phyloP scores from a whole-genome alignment of 192 early-diverging fungal species.

The Paraglomus brasilianum region DNA sequence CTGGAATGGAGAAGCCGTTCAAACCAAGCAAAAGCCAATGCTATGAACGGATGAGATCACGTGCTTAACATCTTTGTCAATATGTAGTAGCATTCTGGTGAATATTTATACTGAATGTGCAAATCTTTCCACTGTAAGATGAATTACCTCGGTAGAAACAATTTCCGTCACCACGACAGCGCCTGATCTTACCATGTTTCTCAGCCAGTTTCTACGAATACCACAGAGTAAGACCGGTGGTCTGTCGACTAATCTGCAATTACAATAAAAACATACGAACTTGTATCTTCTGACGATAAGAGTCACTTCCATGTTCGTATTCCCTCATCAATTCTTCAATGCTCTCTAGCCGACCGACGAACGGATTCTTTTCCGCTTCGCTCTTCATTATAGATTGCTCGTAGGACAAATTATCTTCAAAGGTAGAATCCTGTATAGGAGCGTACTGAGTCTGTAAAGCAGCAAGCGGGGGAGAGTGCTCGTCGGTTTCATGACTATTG shows the following conservation, averaged over 20 bases:
- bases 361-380: conserved; percentile 55
- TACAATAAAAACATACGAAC: conserved; percentile 33
- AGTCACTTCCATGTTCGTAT: conserved; percentile 49
- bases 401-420: conserved; percentile 43
- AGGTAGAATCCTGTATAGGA: no score
- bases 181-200: conserved; percentile 48
- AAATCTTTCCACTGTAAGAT: background rate
- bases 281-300: conserved; percentile 52
- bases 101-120: no score
- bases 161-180: conserved; percentile 63
- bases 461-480: no score
- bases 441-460: no score
- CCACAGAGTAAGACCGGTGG: background rate
- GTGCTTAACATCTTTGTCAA: background rate
- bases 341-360: conserved; percentile 51
- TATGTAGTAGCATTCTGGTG: no score
- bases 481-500: no score
- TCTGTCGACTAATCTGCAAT: background rate
- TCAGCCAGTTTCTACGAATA: conserved; percentile 45
- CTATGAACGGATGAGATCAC: conserved; percentile 28
- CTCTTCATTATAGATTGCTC: conserved; percentile 57
- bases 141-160: conserved; percentile 61
- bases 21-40: conserved; percentile 65
- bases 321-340: conserved; percentile 49
- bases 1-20: conserved; percentile 46